These are phyloP conservation scores for Phyllachora maydis DNA, from an alignment of 2,329 filamentous ascomycete genomes.

Conservation along the genomic window DNA sequence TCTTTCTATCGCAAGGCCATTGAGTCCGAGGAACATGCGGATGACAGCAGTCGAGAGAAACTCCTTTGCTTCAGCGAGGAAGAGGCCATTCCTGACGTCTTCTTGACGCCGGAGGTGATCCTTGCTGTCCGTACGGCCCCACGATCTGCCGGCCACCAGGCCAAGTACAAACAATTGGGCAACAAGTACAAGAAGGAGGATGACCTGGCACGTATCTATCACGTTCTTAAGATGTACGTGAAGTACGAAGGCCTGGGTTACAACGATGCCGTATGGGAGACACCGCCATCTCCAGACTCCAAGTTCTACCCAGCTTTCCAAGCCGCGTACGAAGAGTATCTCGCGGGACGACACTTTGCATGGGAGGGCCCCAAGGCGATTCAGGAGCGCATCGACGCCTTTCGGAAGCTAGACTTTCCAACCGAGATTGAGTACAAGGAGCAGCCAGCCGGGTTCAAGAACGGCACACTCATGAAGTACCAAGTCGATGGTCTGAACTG, in stretches of 20 bases:
- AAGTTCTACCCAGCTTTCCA: no score
- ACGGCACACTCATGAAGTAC: constrained; percentile 79
- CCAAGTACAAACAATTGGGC: constrained; percentile 28
- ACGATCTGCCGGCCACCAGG: constrained; percentile 3
- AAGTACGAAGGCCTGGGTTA: constrained; percentile 90
- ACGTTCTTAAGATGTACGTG: constrained; percentile 56
- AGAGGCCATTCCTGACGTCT: constrained; percentile 78
- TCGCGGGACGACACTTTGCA: constrained; percentile 54
- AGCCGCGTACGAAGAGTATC: constrained; percentile 72
- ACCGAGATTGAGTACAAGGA: constrained; percentile 41
- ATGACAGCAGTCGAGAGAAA: constrained; percentile 4
- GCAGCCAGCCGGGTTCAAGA: constrained; percentile 55
- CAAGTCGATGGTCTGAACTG: constrained; percentile 88
- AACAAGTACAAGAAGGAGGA: constrained; percentile 38
- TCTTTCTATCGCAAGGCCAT: constrained; percentile 48
- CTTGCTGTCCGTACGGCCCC: constrained; percentile 35
- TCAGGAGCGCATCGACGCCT: constrained; percentile 45
- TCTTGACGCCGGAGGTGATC: constrained; percentile 70
- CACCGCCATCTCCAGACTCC: constrained; percentile 46
- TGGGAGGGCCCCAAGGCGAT: constrained; percentile 35
- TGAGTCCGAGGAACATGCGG: constrained; percentile 4
- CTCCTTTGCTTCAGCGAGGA: constrained; percentile 48
- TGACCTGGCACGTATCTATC: constrained; percentile 49
- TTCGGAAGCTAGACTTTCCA: constrained; percentile 44
- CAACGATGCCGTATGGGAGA: constrained; percentile 80